A percentile compares a stretch with the other conserved stretches of the same genome.
These are phyloP conservation scores for Phytophthora pistaciae DNA, from an alignment of 352 stramenopile genomes.

Conservation along the genomic window DNA sequence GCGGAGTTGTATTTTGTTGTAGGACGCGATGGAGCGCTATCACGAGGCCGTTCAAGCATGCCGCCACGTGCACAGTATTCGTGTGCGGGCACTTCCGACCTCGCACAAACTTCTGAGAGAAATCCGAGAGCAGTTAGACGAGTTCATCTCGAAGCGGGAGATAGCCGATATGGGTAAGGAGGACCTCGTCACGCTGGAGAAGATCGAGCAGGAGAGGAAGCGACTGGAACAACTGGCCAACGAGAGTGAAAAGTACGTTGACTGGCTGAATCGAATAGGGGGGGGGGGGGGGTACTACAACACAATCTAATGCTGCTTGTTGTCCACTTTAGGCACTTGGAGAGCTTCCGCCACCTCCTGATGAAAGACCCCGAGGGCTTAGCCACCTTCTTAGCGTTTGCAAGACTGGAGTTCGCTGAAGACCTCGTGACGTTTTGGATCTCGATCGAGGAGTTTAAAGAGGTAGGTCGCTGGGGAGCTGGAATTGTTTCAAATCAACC, in stretches of 20 bases:
- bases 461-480: conserved; percentile 24
- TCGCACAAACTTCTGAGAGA: conserved; percentile 28
- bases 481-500: not conserved
- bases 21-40: conserved; percentile 28
- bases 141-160: conserved; percentile 52
- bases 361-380: conserved; percentile 44
- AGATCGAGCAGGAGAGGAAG: conserved; percentile 27
- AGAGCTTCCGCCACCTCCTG: conserved; percentile 46
- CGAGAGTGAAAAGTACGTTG: conserved; percentile 42
- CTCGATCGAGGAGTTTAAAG: conserved; percentile 64
- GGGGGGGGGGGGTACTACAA: not conserved
- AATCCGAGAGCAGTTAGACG: conserved; percentile 35
- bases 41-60: conserved; percentile 38
- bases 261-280: not conserved
- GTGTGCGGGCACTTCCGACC: conserved; percentile 1
- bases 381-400: conserved; percentile 52
- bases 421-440: conserved; percentile 71
- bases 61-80: conserved; percentile 28
- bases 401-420: conserved; percentile 59
- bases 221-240: conserved; percentile 26
- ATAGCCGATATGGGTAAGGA: conserved; percentile 40
- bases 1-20: not conserved
- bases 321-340: conserved; percentile 33
- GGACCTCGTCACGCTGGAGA: conserved; percentile 40
- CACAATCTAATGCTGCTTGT: not conserved